Evolutionary conservation across 352 stramenopile genomes (phyloP), one percentile per base, ranked within the genome.

Genomic region (Globisporangium polare): DNA sequence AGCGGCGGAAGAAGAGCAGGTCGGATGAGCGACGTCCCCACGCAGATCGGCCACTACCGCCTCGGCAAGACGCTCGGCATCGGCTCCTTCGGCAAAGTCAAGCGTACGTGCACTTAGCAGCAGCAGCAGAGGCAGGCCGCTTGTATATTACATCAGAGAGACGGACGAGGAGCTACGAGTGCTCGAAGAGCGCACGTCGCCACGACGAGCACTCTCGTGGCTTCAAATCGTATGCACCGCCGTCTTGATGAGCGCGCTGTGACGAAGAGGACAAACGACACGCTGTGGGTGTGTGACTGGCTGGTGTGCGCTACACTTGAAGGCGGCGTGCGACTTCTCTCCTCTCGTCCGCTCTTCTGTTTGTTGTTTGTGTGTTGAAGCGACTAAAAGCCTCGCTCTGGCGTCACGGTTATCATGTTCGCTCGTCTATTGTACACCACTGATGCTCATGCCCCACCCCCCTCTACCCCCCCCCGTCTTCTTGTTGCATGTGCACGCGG

Each of bases 1-100:
- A 53, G n/a, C 22, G 6, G n/a, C n/a, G n/a, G n/a, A n/a, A n/a
- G 43, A 33, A 31, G 26, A 53, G 24, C 24, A 52, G 46, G 12
- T 9, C 46, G 31, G n/a, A 94, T 91, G 82, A 89, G 74, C 71
- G 80, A 97, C 69, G 77, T 92, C 58, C 94, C 94, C 31, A 90
- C 99, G 45, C 87, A 98, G 65, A 90, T 99, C 37, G 97, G 96
- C 43, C 90, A 98, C 64, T 99, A 99, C 86, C 89, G 96, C 24
- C 81, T 99, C 43, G 95, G 95, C 60, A 99, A 99, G 74, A 99
- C 98, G 72, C 83, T 99, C 58, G 98, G 98, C 33, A 99, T 99
- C 63, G 98, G 98, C 50, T 98, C 97, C 37, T 99, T 99, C 74
- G 98, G 97, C 61, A 99, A 99, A 94, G 95, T 98, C 42, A 98